Conservation (phyloP, 495 filamentous ascomycete genomes). For the Neurospora cerealis region DNA sequence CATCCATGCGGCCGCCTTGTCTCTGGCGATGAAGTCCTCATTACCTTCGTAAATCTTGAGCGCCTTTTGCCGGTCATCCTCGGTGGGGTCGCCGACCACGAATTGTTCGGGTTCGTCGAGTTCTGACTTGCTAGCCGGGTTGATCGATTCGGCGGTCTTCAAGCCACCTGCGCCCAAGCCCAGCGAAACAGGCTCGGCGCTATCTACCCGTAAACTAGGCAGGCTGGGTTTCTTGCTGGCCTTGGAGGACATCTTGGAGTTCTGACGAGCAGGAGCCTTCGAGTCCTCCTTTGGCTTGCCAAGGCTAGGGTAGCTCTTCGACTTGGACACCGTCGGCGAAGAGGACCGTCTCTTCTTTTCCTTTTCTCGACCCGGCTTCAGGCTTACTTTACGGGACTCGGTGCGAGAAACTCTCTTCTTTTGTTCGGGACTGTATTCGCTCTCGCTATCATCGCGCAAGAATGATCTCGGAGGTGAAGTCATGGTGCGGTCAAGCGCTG, state of each 20-base stretch:
- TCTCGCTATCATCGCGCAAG: slow-evolving; percentile 29
- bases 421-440: slow-evolving; percentile 23
- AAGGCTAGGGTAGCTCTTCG: slow-evolving; percentile 25
- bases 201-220: slow-evolving; percentile 26
- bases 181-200: slow-evolving; percentile 19
- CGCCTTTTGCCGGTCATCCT: slow-evolving; percentile 64
- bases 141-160: slow-evolving; percentile 9
- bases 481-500: slow-evolving; percentile 1
- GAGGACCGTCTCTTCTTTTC: slow-evolving; percentile 16
- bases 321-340: slow-evolving; percentile 24
- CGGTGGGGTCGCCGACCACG: slow-evolving; percentile 39
- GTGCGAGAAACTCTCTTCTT: slow-evolving; percentile 7
- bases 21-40: slow-evolving; percentile 65
- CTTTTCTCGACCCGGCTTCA: slow-evolving; percentile 10
- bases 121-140: slow-evolving; percentile 22
- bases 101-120: slow-evolving; percentile 39
- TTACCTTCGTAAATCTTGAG: slow-evolving; percentile 78
- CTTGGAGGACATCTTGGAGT: slow-evolving; percentile 18
- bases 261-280: slow-evolving; percentile 6
- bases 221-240: slow-evolving; percentile 38
- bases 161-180: slow-evolving; percentile 4
- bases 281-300: slow-evolving; percentile 9
- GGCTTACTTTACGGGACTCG: slow-evolving; percentile 6
- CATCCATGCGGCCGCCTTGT: slow-evolving; percentile 79
- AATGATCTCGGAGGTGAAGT: slow-evolving; percentile 23